Conservation (phyloP, 108 stramenopile genomes). For the Cyclotella sp. region DNA sequence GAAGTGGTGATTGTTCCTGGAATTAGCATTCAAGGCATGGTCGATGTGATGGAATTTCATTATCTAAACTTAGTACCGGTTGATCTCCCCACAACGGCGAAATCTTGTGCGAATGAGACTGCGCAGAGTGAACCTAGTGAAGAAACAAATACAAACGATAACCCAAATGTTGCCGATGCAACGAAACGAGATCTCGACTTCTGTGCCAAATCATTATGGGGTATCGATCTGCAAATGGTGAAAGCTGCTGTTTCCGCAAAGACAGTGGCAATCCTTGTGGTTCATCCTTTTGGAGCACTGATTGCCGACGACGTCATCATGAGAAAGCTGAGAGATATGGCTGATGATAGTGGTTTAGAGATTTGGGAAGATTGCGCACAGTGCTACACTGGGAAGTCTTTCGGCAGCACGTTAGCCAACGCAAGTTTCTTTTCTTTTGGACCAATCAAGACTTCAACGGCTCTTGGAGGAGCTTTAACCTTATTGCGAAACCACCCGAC, state of each 20-base stretch:
- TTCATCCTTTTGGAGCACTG: conserved; percentile 83
- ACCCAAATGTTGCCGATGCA: not conserved
- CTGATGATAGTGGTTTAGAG: conserved; percentile 56
- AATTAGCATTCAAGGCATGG: conserved; percentile 82
- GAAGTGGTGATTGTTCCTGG: conserved; percentile 79
- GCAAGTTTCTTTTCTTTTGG: conserved; percentile 86
- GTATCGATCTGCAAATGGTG: conserved; percentile 53
- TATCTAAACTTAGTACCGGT: conserved; percentile 68
- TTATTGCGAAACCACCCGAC: conserved; percentile 20
- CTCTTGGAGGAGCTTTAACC: conserved; percentile 80
- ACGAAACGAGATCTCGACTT: not conserved
- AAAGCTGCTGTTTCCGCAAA: conserved; percentile 57
- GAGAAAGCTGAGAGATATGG: conserved; percentile 52
- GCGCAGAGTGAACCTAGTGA: conserved; percentile 8
- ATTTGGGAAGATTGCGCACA: conserved; percentile 90
- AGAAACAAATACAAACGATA: not conserved
- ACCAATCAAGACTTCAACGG: conserved; percentile 84
- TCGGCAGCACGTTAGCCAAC: conserved; percentile 52
- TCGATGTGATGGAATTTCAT: conserved; percentile 67
- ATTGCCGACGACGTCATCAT: conserved; percentile 32
- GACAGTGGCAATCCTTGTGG: conserved; percentile 83
- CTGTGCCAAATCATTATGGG: conserved; percentile 21
- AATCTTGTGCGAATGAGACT: conserved; percentile 1
- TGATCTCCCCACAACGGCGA: conserved; percentile 47
- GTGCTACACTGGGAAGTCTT: conserved; percentile 66